Conservation (phyloP, 805 yeast species). For the Wickerhamiella nectarea region DNA sequence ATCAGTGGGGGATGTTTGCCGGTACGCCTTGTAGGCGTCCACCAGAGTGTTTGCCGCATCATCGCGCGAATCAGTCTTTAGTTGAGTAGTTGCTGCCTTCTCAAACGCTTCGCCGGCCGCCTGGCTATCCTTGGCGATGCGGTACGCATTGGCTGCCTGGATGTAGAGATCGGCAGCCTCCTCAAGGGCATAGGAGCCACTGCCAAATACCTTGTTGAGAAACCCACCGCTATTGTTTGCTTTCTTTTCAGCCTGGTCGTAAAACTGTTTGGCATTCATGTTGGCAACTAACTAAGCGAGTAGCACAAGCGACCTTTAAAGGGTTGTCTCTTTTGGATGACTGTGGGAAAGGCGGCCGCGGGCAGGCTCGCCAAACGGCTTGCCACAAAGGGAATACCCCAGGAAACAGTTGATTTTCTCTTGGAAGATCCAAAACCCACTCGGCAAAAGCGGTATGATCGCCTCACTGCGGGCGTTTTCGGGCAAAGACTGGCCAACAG, state of each 20-base stretch:
- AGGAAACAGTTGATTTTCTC: not conserved
- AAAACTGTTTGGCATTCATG: slow-evolving; percentile 6
- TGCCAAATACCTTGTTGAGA: slow-evolving; percentile 34
- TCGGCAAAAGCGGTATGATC: not conserved
- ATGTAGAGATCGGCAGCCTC: slow-evolving; percentile 85
- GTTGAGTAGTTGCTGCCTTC: slow-evolving; percentile 71
- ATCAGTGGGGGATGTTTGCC: slow-evolving; percentile 53
- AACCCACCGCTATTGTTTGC: slow-evolving; percentile 55
- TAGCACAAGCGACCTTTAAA: too few relatives aligned
- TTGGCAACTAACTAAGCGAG: not conserved
- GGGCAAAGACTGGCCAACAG: not conserved
- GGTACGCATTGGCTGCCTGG: slow-evolving; percentile 87
- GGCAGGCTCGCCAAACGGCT: not conserved
- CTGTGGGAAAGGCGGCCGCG: not conserved
- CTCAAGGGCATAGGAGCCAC: slow-evolving; percentile 52
- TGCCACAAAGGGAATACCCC: not conserved
- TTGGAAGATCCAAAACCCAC: not conserved
- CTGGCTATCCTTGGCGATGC: slow-evolving; percentile 51
- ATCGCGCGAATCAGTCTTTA: slow-evolving; percentile 61
- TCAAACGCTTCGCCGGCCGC: slow-evolving; percentile 76
- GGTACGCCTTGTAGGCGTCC: slow-evolving; percentile 82
- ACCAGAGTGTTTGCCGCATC: slow-evolving; percentile 84
- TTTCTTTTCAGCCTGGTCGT: slow-evolving; percentile 50
- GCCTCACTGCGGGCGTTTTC: not conserved
- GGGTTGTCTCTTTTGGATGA: too few relatives aligned